Evolutionary conservation across 176 grass and related monocot species (phyloP).

Genomic region (Aechmea fasciata): DNA sequence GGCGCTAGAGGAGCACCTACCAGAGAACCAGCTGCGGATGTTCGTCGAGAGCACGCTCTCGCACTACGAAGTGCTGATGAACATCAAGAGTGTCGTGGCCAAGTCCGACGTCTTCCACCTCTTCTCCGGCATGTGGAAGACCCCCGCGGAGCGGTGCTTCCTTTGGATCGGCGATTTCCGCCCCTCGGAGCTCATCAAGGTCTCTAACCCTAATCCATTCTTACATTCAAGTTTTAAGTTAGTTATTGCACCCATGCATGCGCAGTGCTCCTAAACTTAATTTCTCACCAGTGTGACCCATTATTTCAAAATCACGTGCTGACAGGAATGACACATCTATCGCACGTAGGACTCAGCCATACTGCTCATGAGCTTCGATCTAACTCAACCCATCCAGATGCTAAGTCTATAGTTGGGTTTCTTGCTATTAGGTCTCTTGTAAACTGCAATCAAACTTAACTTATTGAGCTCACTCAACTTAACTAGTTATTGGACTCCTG

Average conservation of each 20-base stretch:
- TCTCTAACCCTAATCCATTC: background rate
- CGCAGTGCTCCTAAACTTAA: background rate
- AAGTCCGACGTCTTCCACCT: slow-evolving; percentile 48
- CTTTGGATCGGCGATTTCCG: slow-evolving; percentile 65
- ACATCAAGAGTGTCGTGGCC: slow-evolving; percentile 23
- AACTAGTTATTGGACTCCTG: too few species aligned
- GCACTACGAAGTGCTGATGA: slow-evolving; percentile 37
- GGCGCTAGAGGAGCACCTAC: slow-evolving; percentile 32
- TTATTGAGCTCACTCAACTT: too few species aligned
- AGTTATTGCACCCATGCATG: background rate
- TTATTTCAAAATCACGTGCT: too few species aligned
- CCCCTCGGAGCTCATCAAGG: slow-evolving; percentile 62
- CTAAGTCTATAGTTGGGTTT: too few species aligned
- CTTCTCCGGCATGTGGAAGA: slow-evolving; percentile 45
- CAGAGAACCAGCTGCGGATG: slow-evolving; percentile 29
- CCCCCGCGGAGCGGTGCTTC: slow-evolving; percentile 62
- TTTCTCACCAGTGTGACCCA: too few species aligned
- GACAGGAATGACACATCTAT: too few species aligned
- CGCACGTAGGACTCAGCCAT: too few species aligned
- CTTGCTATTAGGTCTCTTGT: too few species aligned
- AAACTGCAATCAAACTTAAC: too few species aligned
- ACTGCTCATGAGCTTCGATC: too few species aligned
- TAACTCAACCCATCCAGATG: too few species aligned
- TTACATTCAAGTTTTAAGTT: background rate
- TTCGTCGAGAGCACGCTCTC: slow-evolving; percentile 24